Base-by-base conservation (phyloP, 2,329 filamentous ascomycete genomes). In the Fusarium globosum region DNA sequence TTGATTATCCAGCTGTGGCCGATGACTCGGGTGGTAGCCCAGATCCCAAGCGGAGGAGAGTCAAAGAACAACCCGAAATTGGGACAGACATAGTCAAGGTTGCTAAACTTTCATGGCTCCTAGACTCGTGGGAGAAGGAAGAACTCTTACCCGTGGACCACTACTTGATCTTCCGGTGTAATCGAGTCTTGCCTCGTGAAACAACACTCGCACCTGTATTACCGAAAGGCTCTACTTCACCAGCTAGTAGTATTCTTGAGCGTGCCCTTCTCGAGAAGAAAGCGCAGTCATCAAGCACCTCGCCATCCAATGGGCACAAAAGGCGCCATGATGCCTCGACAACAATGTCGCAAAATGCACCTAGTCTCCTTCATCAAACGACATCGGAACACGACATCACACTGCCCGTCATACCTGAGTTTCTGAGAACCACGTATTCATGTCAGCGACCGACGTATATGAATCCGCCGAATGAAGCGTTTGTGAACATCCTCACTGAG, bases 391-490 rank as follows among this genome's bases (percentile, higher is more conserved):
- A 95, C 65, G 93, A 97, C 33, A 85, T 88, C 23, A 65, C 81
- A 68, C 79, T 94, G 2, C 94, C 93, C 0, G 85, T 88, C 0
- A 82, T 94, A 18, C 95, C 95, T 3, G 88, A 89, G 6, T 97
- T 86, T 46, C 81, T 93, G 61, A 86, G 88, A 35, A 82, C 79
- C 10, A 77, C 76, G 11, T 97, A 96, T 81, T 91, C 95, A 10
- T 98, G 96, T 77, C 90, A 97, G 80, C 90, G 96, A 30, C 89
- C 90, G 3, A 94, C 95, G 1, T 92, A 91, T 0, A 82, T 89
- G 1, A 84, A 91, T 61, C 86, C 91, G 0, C 93, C 93, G 1
- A 98, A 98, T 75, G 86, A 90, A 46, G 81, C 81, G 0, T 98
- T 99, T 80, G 89, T 98, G 46, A 83, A 88, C 2, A 87, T 93